Conservation (phyloP, 257 asterid genomes). For the Avicennia marina region DNA sequence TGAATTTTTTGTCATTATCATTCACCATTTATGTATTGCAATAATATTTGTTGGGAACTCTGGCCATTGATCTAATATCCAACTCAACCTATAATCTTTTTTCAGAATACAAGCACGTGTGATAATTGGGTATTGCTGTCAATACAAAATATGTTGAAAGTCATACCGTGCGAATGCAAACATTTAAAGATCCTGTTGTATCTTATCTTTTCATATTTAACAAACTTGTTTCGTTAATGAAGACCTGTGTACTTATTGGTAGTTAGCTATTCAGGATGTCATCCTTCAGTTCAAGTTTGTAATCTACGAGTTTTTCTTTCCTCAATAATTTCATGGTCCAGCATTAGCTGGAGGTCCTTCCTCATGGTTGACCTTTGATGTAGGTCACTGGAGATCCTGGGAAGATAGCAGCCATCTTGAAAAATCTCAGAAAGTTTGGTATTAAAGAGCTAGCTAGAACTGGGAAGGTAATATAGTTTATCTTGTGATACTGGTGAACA, state of each 20-base stretch:
- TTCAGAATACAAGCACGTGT: too few relatives aligned
- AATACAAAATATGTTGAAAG: too few relatives aligned
- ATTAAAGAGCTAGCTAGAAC: constrained; percentile 92
- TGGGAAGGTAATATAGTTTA: constrained; percentile 58
- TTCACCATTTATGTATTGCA: too few relatives aligned
- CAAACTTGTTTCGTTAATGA: background rate
- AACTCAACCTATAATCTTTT: too few relatives aligned
- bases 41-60: too few relatives aligned
- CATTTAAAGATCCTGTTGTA: too few relatives aligned
- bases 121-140: too few relatives aligned
- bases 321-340: background rate
- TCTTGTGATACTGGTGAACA: background rate
- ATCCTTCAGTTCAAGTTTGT: background rate
- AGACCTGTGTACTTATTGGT: background rate
- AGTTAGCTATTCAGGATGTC: constrained; percentile 3
- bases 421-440: constrained; percentile 86
- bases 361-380: too few relatives aligned
- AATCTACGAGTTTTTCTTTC: constrained; percentile 1
- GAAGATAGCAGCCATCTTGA: constrained; percentile 83
- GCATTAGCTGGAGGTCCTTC: constrained; percentile 2
- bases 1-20: too few relatives aligned
- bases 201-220: too few relatives aligned
- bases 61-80: too few relatives aligned
- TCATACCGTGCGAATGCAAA: too few relatives aligned
- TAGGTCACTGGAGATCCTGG: constrained; percentile 99